These are phyloP conservation scores for Rostrohypoxylon terebratum DNA, from an alignment of 495 filamentous ascomycete species.

Conservation along the genomic window DNA sequence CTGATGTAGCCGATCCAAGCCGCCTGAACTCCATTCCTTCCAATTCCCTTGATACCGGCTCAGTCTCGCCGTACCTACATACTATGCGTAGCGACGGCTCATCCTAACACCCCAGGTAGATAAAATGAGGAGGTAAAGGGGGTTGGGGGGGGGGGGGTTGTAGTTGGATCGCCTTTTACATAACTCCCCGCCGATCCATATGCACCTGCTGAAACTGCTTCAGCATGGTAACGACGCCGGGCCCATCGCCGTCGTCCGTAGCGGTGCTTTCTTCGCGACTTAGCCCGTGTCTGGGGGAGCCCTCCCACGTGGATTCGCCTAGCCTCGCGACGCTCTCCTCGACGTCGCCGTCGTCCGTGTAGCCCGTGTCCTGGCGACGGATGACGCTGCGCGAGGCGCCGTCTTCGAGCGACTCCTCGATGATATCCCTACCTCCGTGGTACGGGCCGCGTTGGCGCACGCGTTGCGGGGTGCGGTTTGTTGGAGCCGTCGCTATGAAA, in stretches of 20 bases:
- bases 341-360: slow-evolving; percentile 66
- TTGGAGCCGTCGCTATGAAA: slow-evolving; percentile 40
- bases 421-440: slow-evolving; percentile 57
- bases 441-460: slow-evolving; percentile 57
- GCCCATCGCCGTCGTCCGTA: slow-evolving; percentile 55
- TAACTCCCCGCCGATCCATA: slow-evolving; percentile 65
- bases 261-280: slow-evolving; percentile 57
- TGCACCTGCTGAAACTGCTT: slow-evolving; percentile 92
- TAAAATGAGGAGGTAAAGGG: too few species aligned
- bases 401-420: slow-evolving; percentile 62
- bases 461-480: slow-evolving; percentile 57
- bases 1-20: background rate
- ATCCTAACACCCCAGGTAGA: too few species aligned
- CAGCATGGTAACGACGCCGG: slow-evolving; percentile 85
- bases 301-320: slow-evolving; percentile 67
- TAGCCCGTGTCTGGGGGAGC: slow-evolving; percentile 55
- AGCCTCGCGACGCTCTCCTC: slow-evolving; percentile 63
- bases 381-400: slow-evolving; percentile 74
- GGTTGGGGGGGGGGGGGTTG: background rate
- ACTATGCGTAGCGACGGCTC: background rate
- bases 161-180: slow-evolving; percentile 41
- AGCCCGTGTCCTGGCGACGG: slow-evolving; percentile 69
- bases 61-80: background rate
- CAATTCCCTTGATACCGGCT: background rate
- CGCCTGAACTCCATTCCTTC: slow-evolving; percentile 2